Conservation (phyloP, 1,139 yeast genomes). For the Candida neerlandica region DNA sequence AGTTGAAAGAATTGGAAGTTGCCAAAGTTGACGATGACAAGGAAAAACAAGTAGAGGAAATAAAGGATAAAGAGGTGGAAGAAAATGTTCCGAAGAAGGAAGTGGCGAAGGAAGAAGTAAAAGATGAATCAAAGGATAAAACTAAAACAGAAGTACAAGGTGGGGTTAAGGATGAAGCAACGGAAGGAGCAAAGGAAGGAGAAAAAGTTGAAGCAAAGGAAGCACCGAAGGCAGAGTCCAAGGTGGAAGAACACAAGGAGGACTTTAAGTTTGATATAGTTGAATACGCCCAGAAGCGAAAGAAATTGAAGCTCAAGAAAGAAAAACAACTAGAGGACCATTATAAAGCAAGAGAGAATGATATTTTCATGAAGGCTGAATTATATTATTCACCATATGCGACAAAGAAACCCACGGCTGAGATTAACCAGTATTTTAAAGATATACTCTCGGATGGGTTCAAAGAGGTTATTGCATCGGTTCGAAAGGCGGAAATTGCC, state of each 20-base stretch:
- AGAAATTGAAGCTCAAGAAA: slow-evolving; percentile 25
- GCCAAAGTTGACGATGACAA: slow-evolving; percentile 18
- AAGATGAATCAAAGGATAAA: slow-evolving; percentile 13
- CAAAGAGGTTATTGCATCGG: slow-evolving; percentile 34
- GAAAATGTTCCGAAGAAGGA: slow-evolving; percentile 2
- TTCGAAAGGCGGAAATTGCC: slow-evolving; percentile 37
- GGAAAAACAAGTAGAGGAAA: slow-evolving; percentile 14
- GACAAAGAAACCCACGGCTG: slow-evolving; percentile 24
- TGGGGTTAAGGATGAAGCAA: slow-evolving; percentile 16
- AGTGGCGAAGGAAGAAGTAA: slow-evolving; percentile 4
- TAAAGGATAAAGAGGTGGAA: background rate
- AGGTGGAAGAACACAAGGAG: slow-evolving; percentile 16
- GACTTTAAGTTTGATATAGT: slow-evolving; percentile 51
- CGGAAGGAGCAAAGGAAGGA: background rate
- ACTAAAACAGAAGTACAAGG: slow-evolving; percentile 16
- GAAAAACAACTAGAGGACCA: slow-evolving; percentile 17
- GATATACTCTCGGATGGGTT: slow-evolving; percentile 36
- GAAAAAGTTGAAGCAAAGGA: slow-evolving; percentile 13
- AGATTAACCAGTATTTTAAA: slow-evolving; percentile 28
- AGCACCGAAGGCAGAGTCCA: background rate
- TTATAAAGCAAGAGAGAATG: slow-evolving; percentile 28
- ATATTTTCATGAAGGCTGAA: slow-evolving; percentile 51
- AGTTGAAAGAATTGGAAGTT: slow-evolving; percentile 23
- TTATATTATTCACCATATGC: slow-evolving; percentile 44
- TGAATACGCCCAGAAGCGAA: slow-evolving; percentile 54